These are phyloP conservation scores for Stemphylium lycopersici DNA, from an alignment of 2,329 filamentous ascomycete genomes.

Conservation along the genomic window DNA sequence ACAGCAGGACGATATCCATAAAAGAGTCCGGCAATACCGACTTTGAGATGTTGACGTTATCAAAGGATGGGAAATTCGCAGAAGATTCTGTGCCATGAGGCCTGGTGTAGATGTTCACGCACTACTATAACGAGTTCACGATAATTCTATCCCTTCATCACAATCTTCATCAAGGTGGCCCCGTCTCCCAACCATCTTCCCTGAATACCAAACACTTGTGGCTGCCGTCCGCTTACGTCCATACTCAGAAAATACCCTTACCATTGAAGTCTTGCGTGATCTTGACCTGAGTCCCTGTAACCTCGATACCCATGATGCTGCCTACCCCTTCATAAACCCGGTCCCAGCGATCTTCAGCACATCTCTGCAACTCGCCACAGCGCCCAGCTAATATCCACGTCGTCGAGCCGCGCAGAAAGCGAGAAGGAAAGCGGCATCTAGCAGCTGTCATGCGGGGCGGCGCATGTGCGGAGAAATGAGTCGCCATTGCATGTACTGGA, in stretches of 20 bases:
- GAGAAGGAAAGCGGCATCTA: slow-evolving; percentile 68
- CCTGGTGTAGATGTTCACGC: no score
- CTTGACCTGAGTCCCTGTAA: slow-evolving; percentile 58
- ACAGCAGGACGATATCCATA: not conserved
- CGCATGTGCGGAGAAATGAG: slow-evolving; percentile 76
- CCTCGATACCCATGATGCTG: slow-evolving; percentile 83
- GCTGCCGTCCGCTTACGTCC: slow-evolving; percentile 67
- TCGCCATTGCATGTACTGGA: slow-evolving; percentile 90
- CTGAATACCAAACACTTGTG: slow-evolving; percentile 66
- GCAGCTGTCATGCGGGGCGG: slow-evolving; percentile 73
- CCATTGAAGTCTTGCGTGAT: slow-evolving; percentile 83
- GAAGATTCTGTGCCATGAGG: no score
- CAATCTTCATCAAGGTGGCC: slow-evolving; percentile 16
- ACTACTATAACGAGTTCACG: no score
- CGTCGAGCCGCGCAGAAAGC: slow-evolving; percentile 64
- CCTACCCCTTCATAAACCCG: slow-evolving; percentile 79
- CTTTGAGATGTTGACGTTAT: no score
- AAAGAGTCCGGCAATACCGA: not conserved
- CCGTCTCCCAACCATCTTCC: slow-evolving; percentile 46
- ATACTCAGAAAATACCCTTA: slow-evolving; percentile 85
- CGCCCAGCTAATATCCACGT: slow-evolving; percentile 71
- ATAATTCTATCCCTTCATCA: not conserved
- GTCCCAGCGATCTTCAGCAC: slow-evolving; percentile 75
- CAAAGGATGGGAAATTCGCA: no score
- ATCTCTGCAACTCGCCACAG: slow-evolving; percentile 73